Conservation (phyloP, 768 basidiomycete genomes). For the Holtermanniella nyarrowii region DNA sequence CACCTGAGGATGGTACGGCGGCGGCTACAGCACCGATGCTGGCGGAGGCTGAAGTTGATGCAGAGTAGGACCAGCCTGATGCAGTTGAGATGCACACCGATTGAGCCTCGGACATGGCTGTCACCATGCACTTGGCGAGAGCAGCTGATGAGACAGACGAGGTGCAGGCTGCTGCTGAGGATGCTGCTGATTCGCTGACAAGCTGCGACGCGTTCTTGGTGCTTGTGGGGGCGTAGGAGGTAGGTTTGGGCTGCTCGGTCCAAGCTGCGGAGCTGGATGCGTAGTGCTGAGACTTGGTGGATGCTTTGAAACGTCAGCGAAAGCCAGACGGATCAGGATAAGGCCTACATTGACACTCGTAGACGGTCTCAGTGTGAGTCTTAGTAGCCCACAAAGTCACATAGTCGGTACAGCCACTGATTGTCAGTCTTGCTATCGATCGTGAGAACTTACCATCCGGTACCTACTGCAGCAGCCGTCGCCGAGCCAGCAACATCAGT, state of each 20-base stretch:
- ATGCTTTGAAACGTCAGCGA: too few species aligned
- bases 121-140: conserved; percentile 7
- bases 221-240: not conserved
- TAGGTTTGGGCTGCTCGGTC: too few species aligned
- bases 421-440: not conserved
- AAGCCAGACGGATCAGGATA: not conserved
- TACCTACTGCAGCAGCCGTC: not conserved
- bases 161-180: conserved; percentile 2
- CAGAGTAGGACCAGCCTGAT: too few species aligned
- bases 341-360: too few species aligned
- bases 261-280: not conserved
- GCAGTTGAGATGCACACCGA: too few species aligned
- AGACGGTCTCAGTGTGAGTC: too few species aligned
- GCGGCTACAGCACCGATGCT: too few species aligned
- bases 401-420: not conserved
- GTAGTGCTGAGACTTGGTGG: not conserved
- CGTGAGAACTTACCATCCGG: not conserved
- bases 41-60: too few species aligned
- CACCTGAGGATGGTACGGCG: too few species aligned
- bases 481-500: not conserved
- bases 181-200: not conserved
- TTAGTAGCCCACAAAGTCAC: not conserved
- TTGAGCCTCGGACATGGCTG: conserved; percentile 1
- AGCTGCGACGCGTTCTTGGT: conserved; percentile 4
- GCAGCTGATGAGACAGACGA: conserved; percentile 3